Base-by-base conservation (phyloP, 768 basidiomycete species). In the Gloeopeniophorella convolvens region DNA sequence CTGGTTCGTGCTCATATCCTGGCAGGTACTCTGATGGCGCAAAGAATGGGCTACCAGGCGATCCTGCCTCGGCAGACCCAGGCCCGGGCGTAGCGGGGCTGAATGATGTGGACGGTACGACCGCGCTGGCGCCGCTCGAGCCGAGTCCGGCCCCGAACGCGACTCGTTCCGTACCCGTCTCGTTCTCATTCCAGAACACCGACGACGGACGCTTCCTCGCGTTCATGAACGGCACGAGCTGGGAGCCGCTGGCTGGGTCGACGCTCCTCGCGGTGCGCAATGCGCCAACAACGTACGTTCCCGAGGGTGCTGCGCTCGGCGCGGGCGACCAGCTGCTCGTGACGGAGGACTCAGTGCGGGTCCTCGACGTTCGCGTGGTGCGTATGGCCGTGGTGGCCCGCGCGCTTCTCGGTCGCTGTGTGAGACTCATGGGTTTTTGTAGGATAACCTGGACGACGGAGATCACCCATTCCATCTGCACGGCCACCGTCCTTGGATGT, bases 401-500 rank as follows among this genome's bases (percentile, higher is more conserved):
- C 37, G 15, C n/a, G 27, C 10, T 0, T 11, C 11, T 40, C 11
- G 10, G n/a, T 20, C 15, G 4, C 13, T 15, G 10, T 28, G 13
- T 33, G 13, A 37, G n/a, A n/a, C n/a, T n/a, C n/a, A n/a, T n/a
- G n/a, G n/a, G n/a, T 13, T 1, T 6, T 6, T 20, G 23, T 30
- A 54, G 52, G 35, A 54, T 16, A 57, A 50, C 36, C 34, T 57
- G 20, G 52, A 57, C 11, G 53, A 57, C 13, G 52, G 56, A 23
- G 55, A 56, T 24, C 55, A 49, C 9, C 51, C 56, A 1, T 57
- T 54, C 36, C 56, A 55, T 15, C 21, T 57, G 32, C 54, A 57
- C 3, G 48, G 56, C 1, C 48, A 55, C 21, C 42, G 48, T 3
- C 41, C 45, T 11, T 55, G 53, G 53, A 55, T 57, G 53, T 57